phyloP scores from a whole-genome alignment of 2,329 filamentous ascomycete species.

The Penicillium sp. region DNA sequence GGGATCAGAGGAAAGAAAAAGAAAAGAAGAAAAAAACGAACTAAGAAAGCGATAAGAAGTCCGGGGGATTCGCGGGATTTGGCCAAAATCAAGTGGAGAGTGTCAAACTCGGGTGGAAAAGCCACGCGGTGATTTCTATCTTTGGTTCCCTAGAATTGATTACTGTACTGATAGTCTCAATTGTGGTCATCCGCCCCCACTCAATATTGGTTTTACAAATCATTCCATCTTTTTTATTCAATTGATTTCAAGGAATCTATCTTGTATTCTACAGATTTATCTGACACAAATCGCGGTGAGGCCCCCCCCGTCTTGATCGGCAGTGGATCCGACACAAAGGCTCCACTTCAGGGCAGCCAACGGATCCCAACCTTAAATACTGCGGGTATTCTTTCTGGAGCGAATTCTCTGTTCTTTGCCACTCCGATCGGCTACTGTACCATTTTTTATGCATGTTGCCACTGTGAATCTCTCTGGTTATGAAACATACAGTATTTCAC shows the following conservation, averaged over 20 bases:
- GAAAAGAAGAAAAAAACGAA: slow-evolving; percentile 4
- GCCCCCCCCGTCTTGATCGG: slow-evolving; percentile 8
- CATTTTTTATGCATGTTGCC: background rate
- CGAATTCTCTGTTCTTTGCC: background rate
- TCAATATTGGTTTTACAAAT: background rate
- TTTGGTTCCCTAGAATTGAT: background rate
- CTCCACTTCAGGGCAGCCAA: slow-evolving; percentile 16
- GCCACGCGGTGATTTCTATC: background rate
- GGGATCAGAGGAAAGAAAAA: background rate
- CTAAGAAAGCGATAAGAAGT: slow-evolving; percentile 14
- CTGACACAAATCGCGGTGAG: slow-evolving; percentile 7
- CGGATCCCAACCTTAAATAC: slow-evolving; percentile 14
- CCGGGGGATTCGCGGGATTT: slow-evolving; percentile 13
- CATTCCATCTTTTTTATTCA: background rate
- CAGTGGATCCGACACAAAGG: slow-evolving; percentile 9
- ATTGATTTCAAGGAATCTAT: background rate
- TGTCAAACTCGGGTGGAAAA: background rate
- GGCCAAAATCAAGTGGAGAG: background rate
- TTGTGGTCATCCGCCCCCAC: background rate
- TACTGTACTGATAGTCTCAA: background rate
- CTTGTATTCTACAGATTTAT: background rate
- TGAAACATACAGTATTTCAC: background rate
- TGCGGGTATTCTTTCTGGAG: background rate
- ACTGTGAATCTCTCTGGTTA: background rate
- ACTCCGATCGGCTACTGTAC: background rate